A percentile compares a stretch with the other conserved stretches of the same genome.
Evolutionary conservation across 208 protist genomes (phyloP).

Genomic region (Leishmania amazonensis): DNA sequence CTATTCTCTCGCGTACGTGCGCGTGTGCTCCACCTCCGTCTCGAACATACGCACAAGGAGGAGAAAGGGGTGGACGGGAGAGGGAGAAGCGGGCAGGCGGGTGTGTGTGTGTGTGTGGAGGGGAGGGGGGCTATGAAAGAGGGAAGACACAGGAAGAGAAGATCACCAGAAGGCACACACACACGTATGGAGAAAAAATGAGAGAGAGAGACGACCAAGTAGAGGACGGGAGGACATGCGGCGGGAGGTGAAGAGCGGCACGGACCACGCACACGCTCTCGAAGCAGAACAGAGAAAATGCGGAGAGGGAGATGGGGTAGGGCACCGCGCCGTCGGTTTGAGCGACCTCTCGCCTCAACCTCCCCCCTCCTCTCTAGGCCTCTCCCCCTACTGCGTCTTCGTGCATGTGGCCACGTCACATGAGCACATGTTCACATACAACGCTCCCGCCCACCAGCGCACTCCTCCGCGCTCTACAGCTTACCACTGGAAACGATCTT

Average conservation of each 20-base stretch:
- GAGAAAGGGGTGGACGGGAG: neutral
- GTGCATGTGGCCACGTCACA: neutral
- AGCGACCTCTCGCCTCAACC: neutral
- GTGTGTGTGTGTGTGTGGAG: too few species aligned
- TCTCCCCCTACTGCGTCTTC: neutral
- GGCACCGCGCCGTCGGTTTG: neutral
- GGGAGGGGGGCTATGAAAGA: too few species aligned
- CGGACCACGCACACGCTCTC: neutral
- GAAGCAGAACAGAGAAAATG: neutral
- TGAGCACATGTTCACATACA: neutral
- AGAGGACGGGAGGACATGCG: neutral
- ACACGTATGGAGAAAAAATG: neutral
- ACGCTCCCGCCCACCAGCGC: neutral
- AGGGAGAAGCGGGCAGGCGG: neutral
- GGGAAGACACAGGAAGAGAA: neutral
- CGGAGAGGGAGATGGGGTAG: neutral
- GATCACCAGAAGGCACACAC: neutral
- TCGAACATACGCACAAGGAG: neutral
- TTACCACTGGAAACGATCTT: constrained; percentile 27
- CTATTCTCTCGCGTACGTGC: neutral
- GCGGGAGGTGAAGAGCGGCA: neutral
- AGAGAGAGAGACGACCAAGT: neutral
- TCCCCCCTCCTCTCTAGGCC: neutral
- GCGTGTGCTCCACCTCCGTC: neutral
- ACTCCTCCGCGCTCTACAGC: constrained; percentile 1